A percentile compares a stretch with the other conserved stretches of the same genome.
Evolutionary conservation across 805 yeast genomes (phyloP).

Genomic region (Yamadazyma phyllophila): DNA sequence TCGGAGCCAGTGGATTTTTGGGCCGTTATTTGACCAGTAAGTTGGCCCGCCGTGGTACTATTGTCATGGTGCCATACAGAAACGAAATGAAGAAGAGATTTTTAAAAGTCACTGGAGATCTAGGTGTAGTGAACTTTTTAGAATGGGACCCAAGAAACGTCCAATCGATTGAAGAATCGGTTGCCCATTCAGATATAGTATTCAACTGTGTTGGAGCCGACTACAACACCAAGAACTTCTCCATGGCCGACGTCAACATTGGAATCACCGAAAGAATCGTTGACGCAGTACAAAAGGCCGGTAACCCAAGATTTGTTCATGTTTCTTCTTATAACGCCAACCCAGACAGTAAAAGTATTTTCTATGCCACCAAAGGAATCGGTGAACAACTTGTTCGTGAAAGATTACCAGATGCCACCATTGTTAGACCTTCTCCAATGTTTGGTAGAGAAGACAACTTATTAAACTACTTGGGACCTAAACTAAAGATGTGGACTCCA

Average conservation of each 20-base stretch:
- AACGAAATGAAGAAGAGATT: constrained; percentile 77
- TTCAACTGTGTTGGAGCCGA: constrained; percentile 77
- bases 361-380: constrained; percentile 73
- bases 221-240: constrained; percentile 72
- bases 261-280: constrained; percentile 79
- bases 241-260: constrained; percentile 80
- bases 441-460: constrained; percentile 73
- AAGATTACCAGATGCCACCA: constrained; percentile 70
- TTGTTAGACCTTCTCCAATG: constrained; percentile 82
- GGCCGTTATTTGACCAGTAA: constrained; percentile 72
- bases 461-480: constrained; percentile 57
- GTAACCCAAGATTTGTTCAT: constrained; percentile 72
- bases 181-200: constrained; percentile 79
- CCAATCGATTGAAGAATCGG: constrained; percentile 70
- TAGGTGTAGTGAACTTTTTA: constrained; percentile 81
- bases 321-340: constrained; percentile 79
- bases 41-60: constrained; percentile 80
- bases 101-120: constrained; percentile 78
- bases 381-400: constrained; percentile 73
- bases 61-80: constrained; percentile 74
- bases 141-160: constrained; percentile 81
- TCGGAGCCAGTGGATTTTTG: constrained; percentile 77
- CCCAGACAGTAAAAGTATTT: constrained; percentile 64
- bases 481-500: constrained; percentile 60
- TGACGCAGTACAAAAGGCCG: constrained; percentile 63